These are phyloP conservation scores for Kernera saxatilis DNA, from an alignment of 345 rosid genomes.

Conservation along the genomic window DNA sequence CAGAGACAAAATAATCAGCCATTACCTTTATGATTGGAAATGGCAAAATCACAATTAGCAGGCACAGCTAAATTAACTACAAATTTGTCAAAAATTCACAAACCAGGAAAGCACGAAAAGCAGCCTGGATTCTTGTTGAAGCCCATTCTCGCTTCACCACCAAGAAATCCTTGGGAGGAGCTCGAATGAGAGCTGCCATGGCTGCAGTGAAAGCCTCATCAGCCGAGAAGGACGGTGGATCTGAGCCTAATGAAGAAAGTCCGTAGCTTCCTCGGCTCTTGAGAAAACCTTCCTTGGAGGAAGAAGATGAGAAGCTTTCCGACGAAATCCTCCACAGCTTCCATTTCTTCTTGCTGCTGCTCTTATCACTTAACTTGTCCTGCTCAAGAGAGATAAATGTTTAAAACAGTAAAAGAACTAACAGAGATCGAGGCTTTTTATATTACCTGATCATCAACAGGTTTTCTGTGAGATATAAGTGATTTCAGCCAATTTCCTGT, in stretches of 20 bases:
- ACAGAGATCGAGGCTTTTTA: neutral
- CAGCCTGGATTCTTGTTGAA: slow-evolving; percentile 78
- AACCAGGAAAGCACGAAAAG: slow-evolving; percentile 83
- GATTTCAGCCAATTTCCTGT: slow-evolving; percentile 33
- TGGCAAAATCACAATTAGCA: neutral
- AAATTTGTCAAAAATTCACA: neutral
- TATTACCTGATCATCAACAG: slow-evolving; percentile 17
- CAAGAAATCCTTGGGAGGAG: slow-evolving; percentile 63
- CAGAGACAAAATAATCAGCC: neutral
- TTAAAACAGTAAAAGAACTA: neutral
- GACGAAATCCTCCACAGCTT: slow-evolving; percentile 36
- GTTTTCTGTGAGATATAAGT: slow-evolving; percentile 26
- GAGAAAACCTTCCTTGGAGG: slow-evolving; percentile 18
- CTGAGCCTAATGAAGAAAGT: slow-evolving; percentile 27
- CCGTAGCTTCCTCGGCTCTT: slow-evolving; percentile 25
- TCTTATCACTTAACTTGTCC: slow-evolving; percentile 19
- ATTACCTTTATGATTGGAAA: neutral
- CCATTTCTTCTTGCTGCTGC: slow-evolving; percentile 37
- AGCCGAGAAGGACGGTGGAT: slow-evolving; percentile 26
- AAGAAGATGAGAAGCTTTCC: slow-evolving; percentile 29
- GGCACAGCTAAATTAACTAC: neutral
- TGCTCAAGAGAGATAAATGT: neutral
- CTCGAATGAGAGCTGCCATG: slow-evolving; percentile 72
- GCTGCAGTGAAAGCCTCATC: slow-evolving; percentile 58
- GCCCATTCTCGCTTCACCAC: slow-evolving; percentile 77